phyloP scores from a whole-genome alignment of 768 basidiomycete species.

The Gymnopilus dilepis region DNA sequence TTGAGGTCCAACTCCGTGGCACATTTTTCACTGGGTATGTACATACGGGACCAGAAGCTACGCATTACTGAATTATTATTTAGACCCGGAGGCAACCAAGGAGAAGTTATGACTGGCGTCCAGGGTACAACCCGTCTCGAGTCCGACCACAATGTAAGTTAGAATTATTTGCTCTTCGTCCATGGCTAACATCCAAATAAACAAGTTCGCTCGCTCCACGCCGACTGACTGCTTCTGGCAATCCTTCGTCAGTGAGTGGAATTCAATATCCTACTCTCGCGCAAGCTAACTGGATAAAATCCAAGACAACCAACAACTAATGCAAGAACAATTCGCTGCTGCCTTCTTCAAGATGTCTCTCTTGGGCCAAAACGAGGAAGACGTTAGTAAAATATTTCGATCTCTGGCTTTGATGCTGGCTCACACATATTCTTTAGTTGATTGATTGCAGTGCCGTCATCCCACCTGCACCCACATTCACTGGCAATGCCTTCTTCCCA shows the following conservation, averaged over 20 bases:
- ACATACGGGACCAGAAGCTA: too few species aligned
- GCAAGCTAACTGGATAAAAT: background rate
- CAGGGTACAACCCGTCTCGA: conserved; percentile 47
- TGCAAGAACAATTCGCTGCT: conserved; percentile 39
- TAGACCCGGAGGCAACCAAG: conserved; percentile 40
- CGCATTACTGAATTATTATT: too few species aligned
- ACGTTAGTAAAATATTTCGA: background rate
- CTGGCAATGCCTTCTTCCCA: background rate
- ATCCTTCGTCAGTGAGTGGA: conserved; percentile 38
- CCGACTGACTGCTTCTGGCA: conserved; percentile 55
- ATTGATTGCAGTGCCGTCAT: conserved; percentile 45
- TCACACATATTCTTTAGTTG: conserved; percentile 20
- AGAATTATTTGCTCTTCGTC: background rate
- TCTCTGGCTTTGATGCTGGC: background rate
- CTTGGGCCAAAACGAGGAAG: conserved; percentile 41
- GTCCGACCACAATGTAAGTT: conserved; percentile 41
- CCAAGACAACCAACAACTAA: conserved; percentile 36
- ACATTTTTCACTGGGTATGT: conserved; percentile 44
- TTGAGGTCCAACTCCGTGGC: conserved; percentile 51
- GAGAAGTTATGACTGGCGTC: conserved; percentile 45
- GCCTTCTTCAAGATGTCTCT: conserved; percentile 50
- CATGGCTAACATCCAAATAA: background rate
- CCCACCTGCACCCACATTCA: background rate
- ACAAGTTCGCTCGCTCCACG: conserved; percentile 40
- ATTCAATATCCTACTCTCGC: background rate